Evolutionary conservation across 1,284 basidiomycete species (phyloP).

Genomic region (Cutaneotrichosporon sp.): DNA sequence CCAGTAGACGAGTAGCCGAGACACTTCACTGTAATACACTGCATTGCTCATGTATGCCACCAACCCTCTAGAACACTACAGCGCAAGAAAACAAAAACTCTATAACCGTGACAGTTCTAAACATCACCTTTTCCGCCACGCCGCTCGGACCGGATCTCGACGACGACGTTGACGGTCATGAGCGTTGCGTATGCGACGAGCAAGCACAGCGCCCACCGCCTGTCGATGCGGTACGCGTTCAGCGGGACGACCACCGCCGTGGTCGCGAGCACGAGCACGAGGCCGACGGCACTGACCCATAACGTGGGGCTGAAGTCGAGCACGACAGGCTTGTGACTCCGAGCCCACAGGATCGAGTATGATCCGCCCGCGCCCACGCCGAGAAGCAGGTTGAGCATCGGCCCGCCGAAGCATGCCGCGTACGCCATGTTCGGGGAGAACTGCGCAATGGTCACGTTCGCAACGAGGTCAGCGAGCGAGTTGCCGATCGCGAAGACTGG

Average conservation of each 20-base stretch:
- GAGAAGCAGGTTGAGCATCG: constrained; percentile 93
- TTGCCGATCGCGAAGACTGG: constrained; percentile 90
- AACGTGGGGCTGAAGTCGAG: constrained; percentile 81
- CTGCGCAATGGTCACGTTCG: constrained; percentile 88
- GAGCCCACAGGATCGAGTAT: constrained; percentile 48
- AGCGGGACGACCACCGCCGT: constrained; percentile 84
- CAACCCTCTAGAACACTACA: not conserved
- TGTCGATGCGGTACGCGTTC: constrained; percentile 77
- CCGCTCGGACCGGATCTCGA: constrained; percentile 60
- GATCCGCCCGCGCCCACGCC: constrained; percentile 53
- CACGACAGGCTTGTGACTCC: constrained; percentile 65
- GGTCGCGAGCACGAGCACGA: constrained; percentile 69
- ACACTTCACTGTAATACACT: not conserved
- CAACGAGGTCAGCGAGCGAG: constrained; percentile 92
- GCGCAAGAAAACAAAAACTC: not conserved
- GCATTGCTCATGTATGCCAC: constrained; percentile 3
- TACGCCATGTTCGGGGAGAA: constrained; percentile 55
- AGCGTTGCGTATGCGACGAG: constrained; percentile 71
- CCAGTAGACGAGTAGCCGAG: not conserved
- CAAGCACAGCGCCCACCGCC: constrained; percentile 76
- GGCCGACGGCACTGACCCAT: constrained; percentile 75
- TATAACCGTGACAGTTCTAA: not conserved
- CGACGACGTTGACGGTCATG: constrained; percentile 71
- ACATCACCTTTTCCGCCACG: not conserved
- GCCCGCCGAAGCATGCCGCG: constrained; percentile 55